Percentiles rank a stretch among this genome's conserved stretches.
Evolutionary conservation across 139 green algal species (phyloP).

Genomic region (Bryopsis sp.): DNA sequence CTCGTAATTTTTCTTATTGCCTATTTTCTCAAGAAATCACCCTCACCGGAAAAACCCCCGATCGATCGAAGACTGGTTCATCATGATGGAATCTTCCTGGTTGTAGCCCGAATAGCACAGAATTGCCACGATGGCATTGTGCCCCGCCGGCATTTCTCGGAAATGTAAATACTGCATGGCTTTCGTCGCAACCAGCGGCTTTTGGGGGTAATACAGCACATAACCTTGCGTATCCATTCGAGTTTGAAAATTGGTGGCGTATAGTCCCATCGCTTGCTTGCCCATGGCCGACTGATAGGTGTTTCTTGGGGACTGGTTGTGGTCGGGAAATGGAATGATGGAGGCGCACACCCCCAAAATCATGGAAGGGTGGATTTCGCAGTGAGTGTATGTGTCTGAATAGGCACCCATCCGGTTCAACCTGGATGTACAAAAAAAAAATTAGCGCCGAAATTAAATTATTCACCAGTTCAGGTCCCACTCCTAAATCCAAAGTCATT

Average conservation of each 20-base stretch:
- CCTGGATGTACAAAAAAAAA: too few relatives aligned
- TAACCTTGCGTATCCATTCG: conserved; percentile 72
- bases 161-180: conserved; percentile 88
- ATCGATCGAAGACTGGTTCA: conserved; percentile 94
- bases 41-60: conserved; percentile 94
- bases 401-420: conserved; percentile 30
- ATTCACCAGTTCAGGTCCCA: too few relatives aligned
- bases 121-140: conserved; percentile 87
- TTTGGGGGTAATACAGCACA: conserved; percentile 97
- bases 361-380: conserved; percentile 96
- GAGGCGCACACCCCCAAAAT: conserved; percentile 96
- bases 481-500: too few relatives aligned
- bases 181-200: conserved; percentile 85
- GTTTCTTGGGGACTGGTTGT: conserved; percentile 97
- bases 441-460: too few relatives aligned
- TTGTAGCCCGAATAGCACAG: conserved; percentile 97
- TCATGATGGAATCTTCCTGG: conserved; percentile 98
- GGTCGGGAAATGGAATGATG: conserved; percentile 99
- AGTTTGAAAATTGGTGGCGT: conserved; percentile 74
- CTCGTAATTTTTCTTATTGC: too few relatives aligned
- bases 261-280: conserved; percentile 93
- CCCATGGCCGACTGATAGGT: conserved; percentile 93
- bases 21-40: too few relatives aligned
- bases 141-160: conserved; percentile 42
- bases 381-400: conserved; percentile 89